A percentile compares a stretch with the other conserved stretches of the same genome.
Conservation (phyloP, 2,329 filamentous ascomycete genomes). For the Trichoderma guizhouense region DNA sequence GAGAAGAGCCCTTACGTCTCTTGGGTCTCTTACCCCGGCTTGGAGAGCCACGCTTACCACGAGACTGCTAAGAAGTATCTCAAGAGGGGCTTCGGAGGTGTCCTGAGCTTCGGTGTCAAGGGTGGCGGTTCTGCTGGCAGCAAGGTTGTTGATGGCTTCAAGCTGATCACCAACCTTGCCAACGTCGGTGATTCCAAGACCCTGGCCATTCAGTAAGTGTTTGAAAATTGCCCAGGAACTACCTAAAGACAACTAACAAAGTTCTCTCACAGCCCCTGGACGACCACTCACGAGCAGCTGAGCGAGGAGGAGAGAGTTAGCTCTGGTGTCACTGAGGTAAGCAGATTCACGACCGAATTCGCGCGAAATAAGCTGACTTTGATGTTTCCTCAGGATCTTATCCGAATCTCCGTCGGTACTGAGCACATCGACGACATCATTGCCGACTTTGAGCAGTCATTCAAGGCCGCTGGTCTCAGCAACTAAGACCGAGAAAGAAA, state of each 20-base stretch:
- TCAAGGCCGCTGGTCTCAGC: conserved; percentile 51
- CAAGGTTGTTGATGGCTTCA: conserved; percentile 89
- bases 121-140: conserved; percentile 79
- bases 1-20: conserved; percentile 77
- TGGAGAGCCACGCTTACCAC: conserved; percentile 78
- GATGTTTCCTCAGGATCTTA: conserved; percentile 61
- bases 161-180: conserved; percentile 90
- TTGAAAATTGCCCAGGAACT: background rate
- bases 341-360: conserved; percentile 14
- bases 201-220: conserved; percentile 70
- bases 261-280: conserved; percentile 63
- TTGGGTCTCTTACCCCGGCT: conserved; percentile 93
- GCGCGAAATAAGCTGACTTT: background rate
- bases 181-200: conserved; percentile 97
- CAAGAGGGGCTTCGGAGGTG: conserved; percentile 78
- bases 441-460: conserved; percentile 89
- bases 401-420: conserved; percentile 91
- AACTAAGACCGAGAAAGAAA: too few relatives aligned
- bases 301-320: conserved; percentile 73
- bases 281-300: conserved; percentile 91
- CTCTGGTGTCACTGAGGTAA: conserved; percentile 76
- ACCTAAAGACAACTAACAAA: background rate
- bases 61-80: conserved; percentile 83
- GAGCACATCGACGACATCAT: conserved; percentile 98
- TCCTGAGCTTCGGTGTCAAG: conserved; percentile 90